Base-by-base conservation (phyloP, 192 early-diverging fungal species). In the Backusella morwellensis region DNA sequence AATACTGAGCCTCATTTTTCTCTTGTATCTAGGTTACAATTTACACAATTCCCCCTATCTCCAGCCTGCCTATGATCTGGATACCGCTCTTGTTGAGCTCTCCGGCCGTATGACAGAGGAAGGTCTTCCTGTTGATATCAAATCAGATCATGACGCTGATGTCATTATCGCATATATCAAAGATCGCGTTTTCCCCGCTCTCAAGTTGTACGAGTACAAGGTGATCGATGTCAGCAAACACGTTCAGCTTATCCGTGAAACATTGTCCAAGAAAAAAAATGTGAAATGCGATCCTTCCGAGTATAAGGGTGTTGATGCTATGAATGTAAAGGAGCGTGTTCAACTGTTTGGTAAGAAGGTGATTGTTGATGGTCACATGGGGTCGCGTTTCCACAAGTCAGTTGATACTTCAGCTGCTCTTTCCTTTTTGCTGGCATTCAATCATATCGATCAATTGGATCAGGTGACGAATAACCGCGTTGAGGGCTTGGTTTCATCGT, bases 11-110 rank as follows among this genome's bases (percentile, higher is more conserved):
- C 23, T n/a, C 29, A 40, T 77, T 3, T 36, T 21, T 21, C 67
- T 40, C 68, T 59, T 59, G 7, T 21, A 26, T 63, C n/a, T 59
- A 95, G 96, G 96, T 23, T 99, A 98, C 83, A 99, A 98, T 75
- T 80, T 99, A 42, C 82, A 91, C 76, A 99, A 96, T 72, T 93
- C 96, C 19, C 98, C 98, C 35, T 97, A 99, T 82, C 85, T 99
- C 69, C 87, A 91, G 36, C 87, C 95, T 35, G 98, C 98, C 0
- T 98, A 90, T 83, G 97, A 98, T 74, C 81, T 99, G 38, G 98
- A 99, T 79, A 93, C 90, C n/a, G 92, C 94, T 4, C 84, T 99
- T 9, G 67, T 95, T 32, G 67, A 86, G 36, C 93, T 95, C 41
- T 94, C 93, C 9, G 84, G 79, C 21, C 80, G 90, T 32, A 73